Percentiles rank a stretch among this genome's conserved stretches.
Conservation (phyloP, 2,329 filamentous ascomycete genomes). For the Hyphodiscus sp. region DNA sequence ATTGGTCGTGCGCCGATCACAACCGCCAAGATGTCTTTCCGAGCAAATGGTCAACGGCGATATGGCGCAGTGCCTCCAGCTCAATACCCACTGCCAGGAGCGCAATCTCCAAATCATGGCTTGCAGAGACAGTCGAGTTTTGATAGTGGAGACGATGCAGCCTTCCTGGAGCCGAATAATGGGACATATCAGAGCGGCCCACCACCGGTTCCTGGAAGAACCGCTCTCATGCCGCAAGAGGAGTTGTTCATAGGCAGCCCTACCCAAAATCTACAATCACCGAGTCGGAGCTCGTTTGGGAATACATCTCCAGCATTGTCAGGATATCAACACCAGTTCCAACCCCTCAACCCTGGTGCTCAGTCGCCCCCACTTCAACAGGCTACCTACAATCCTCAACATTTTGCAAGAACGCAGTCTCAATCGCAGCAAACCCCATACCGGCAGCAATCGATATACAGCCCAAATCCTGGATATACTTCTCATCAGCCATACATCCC, state of each 20-base stretch:
- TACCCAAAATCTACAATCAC: constrained; percentile 22
- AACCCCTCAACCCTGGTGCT: constrained; percentile 35
- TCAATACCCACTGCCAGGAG: constrained; percentile 45
- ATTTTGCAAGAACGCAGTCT: constrained; percentile 43
- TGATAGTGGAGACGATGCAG: constrained; percentile 66
- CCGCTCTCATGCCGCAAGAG: constrained; percentile 35
- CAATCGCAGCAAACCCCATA: constrained; percentile 35
- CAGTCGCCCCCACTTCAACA: constrained; percentile 32
- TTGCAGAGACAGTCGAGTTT: constrained; percentile 59
- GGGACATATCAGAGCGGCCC: constrained; percentile 28
- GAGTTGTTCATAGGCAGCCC: constrained; percentile 53
- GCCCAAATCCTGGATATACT: constrained; percentile 42
- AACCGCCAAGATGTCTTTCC: constrained; percentile 50
- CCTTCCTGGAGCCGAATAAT: constrained; percentile 39
- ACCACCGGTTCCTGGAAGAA: constrained; percentile 21
- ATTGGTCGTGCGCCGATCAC: not conserved
- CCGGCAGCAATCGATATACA: constrained; percentile 44
- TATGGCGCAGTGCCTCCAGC: constrained; percentile 62
- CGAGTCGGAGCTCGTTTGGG: constrained; percentile 22
- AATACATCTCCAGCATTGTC: constrained; percentile 30
- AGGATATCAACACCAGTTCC: constrained; percentile 45
- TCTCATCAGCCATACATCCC: constrained; percentile 62
- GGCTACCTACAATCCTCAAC: constrained; percentile 55
- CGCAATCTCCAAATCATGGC: constrained; percentile 33
- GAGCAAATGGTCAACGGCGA: constrained; percentile 51